A percentile compares a stretch with the other conserved stretches of the same genome.
phyloP scores from a whole-genome alignment of 75 land plant species.

The Cunninghamia lanceolata region DNA sequence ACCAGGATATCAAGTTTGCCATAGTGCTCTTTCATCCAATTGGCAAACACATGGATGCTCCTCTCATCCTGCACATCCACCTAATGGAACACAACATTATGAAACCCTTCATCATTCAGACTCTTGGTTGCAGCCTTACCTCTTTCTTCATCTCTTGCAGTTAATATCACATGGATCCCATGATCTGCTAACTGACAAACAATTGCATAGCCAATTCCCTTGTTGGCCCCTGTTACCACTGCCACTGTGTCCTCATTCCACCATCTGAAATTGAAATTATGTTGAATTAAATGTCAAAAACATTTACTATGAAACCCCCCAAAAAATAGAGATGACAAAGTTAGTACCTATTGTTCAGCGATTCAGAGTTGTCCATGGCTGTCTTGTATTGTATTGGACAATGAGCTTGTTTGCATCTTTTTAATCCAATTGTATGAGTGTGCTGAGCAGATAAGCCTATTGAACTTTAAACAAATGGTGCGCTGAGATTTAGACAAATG shows the following conservation, averaged over 20 bases:
- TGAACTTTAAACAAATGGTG: too few relatives aligned
- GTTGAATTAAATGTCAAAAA: background rate
- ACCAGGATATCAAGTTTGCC: slow-evolving; percentile 29
- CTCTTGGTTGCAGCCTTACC: background rate
- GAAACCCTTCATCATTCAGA: slow-evolving; percentile 1
- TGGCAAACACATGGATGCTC: slow-evolving; percentile 19
- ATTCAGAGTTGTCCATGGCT: too few relatives aligned
- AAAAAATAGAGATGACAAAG: background rate
- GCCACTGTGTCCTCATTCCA: slow-evolving; percentile 31
- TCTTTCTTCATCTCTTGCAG: slow-evolving; percentile 22
- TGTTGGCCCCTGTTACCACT: slow-evolving; percentile 36
- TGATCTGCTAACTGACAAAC: slow-evolving; percentile 18
- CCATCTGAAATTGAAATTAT: slow-evolving; percentile 15
- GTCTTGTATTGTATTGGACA: too few relatives aligned
- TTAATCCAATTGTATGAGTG: too few relatives aligned
- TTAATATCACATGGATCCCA: slow-evolving; percentile 27
- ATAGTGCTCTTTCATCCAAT: slow-evolving; percentile 21
- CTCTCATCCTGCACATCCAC: slow-evolving; percentile 13
- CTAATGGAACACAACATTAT: slow-evolving; percentile 21
- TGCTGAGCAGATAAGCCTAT: too few relatives aligned
- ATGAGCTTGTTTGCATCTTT: too few relatives aligned
- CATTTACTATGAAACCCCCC: background rate
- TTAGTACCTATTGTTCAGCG: background rate
- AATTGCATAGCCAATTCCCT: slow-evolving; percentile 32
- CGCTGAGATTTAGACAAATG: too few relatives aligned